Evolutionary conservation across 345 rosid species (phyloP).

Genomic region (Acer saccharum): DNA sequence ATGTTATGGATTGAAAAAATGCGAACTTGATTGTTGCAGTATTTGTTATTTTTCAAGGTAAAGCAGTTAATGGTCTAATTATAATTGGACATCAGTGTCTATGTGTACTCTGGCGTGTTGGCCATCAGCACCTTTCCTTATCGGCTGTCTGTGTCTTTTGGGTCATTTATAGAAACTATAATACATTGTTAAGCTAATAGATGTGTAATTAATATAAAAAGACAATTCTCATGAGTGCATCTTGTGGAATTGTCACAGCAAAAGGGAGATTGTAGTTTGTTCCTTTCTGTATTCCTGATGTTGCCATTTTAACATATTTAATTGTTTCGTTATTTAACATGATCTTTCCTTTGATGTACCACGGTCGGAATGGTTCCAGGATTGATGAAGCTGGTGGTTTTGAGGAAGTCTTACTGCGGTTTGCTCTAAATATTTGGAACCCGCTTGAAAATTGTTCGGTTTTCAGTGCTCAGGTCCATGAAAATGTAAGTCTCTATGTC

Average conservation of each 20-base stretch:
- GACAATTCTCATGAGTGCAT: not conserved
- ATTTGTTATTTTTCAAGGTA: not conserved
- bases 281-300: not conserved
- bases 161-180: not conserved
- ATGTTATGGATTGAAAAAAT: not conserved
- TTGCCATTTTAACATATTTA: not conserved
- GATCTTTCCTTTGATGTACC: conserved; percentile 13
- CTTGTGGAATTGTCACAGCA: not conserved
- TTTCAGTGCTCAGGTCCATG: conserved; percentile 29
- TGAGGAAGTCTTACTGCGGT: conserved; percentile 53
- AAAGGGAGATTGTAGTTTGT: too few species aligned
- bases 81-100: not conserved
- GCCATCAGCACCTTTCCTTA: not conserved
- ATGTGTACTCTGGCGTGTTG: not conserved
- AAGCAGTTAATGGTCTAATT: not conserved
- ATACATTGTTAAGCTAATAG: not conserved
- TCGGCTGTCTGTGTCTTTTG: not conserved
- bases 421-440: conserved; percentile 65
- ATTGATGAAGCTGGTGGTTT: conserved; percentile 57
- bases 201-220: not conserved
- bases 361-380: conserved; percentile 42
- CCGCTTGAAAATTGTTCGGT: conserved; percentile 52
- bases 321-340: not conserved
- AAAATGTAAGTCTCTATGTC: conserved; percentile 47
- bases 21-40: not conserved